These are phyloP conservation scores for Colletotrichum sp. DNA, from an alignment of 2,329 filamentous ascomycete species.

Conservation along the genomic window DNA sequence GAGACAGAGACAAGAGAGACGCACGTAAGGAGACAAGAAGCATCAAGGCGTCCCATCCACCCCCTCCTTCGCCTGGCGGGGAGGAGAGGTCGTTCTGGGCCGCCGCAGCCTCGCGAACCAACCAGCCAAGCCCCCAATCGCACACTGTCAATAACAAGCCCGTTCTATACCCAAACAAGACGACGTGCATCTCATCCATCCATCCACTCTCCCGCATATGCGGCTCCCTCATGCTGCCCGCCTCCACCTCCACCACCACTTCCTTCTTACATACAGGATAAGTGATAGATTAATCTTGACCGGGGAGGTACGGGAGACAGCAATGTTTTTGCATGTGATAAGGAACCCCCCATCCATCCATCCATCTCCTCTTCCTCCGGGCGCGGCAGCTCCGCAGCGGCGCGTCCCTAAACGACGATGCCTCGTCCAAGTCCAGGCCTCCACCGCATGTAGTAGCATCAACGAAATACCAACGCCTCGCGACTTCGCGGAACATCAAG, in stretches of 20 bases:
- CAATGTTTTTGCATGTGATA: not conserved
- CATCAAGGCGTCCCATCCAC: not conserved
- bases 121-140: not conserved
- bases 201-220: not conserved
- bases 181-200: not conserved
- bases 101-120: not conserved
- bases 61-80: not conserved
- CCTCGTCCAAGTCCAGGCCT: not conserved
- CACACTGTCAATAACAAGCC: not conserved
- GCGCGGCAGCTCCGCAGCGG: not conserved
- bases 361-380: not conserved
- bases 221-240: not conserved
- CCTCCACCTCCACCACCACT: not conserved
- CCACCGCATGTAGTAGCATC: not conserved
- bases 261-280: not conserved
- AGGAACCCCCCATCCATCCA: not conserved
- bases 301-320: not conserved
- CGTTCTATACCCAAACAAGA: slow-evolving; percentile 1
- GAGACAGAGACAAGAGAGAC: not conserved
- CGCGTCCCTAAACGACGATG: not conserved
- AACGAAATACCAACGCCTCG: not conserved
- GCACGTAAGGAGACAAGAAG: slow-evolving; percentile 6
- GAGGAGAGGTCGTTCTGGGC: not conserved
- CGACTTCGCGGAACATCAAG: not conserved
- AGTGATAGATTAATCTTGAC: not conserved